Evolutionary conservation across 2,329 filamentous ascomycete genomes (phyloP).

Genomic region (Ophiostoma populinum): DNA sequence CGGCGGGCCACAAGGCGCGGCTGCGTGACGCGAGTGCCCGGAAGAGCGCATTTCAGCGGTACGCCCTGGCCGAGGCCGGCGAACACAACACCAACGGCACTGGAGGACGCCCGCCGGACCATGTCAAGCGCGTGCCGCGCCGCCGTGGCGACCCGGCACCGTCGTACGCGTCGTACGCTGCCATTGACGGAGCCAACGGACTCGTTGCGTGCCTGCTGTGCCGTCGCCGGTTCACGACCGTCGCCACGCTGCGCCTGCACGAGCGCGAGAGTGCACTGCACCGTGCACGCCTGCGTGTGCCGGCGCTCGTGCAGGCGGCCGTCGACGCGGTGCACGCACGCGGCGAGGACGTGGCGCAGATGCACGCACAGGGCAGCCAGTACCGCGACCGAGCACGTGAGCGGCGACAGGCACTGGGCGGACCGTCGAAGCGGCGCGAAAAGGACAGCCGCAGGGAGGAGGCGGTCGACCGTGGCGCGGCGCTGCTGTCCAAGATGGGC

Average conservation of each 20-base stretch:
- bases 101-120: constrained; percentile 2
- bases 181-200: constrained; percentile 8
- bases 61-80: constrained; percentile 2
- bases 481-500: constrained; percentile 55
- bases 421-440: too few species aligned
- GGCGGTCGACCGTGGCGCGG: too few species aligned
- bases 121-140: constrained; percentile 13
- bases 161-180: constrained; percentile 34
- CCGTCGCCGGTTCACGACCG: constrained; percentile 23
- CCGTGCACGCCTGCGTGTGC: constrained; percentile 15
- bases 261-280: constrained; percentile 28
- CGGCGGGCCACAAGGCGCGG: constrained; percentile 11
- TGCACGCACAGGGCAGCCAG: constrained; percentile 13
- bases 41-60: constrained; percentile 7
- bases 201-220: constrained; percentile 23
- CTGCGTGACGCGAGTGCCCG: constrained; percentile 9
- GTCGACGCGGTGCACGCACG: constrained; percentile 17
- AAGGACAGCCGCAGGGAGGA: too few species aligned
- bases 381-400: constrained; percentile 55
- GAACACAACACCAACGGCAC: constrained; percentile 13
- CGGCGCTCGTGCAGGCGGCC: constrained; percentile 15
- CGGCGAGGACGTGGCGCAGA: constrained; percentile 3
- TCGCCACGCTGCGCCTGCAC: constrained; percentile 24
- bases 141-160: constrained; percentile 19
- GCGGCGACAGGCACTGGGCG: constrained; percentile 40